Evolutionary conservation across 306 rosid species (phyloP), one percentile per base, ranked within the genome.

Genomic region (Albizia julibrissin): DNA sequence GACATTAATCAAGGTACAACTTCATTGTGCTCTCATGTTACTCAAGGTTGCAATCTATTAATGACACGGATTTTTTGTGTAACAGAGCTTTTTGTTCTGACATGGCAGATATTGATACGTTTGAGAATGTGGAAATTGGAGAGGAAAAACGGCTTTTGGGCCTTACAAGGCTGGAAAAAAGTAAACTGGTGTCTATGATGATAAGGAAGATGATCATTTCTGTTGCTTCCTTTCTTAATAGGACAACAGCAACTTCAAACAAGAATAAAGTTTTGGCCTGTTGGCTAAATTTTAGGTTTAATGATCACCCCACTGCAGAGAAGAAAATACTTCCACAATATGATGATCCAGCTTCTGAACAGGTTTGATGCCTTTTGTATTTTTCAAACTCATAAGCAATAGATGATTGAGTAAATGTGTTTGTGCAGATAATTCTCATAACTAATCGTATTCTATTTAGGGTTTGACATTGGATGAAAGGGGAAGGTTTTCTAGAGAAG

Each of bases 71-170:
- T 69, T 72, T 69, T 75, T 79, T 8, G 82, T 87, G 67, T 81
- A 58, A 81, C 47, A 78, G 82, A 80, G 62, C 43, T 54, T 79
- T 85, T 81, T 80, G 71, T 80, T 86, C 86, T 86, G 77, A 82
- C 82, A 50, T 78, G 79, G 83, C 93, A 95, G 98, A 95, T 3
- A 37, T 83, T 74, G 99, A 93, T 81, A 87, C 92, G 95, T 98
- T 95, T 86, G 99, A 93, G 89, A 93, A 93, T 69, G 86, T 95
- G 80, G 98, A 95, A 87, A 82, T 95, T 74, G 99, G 98, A 69
- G 99, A 95, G 79, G 98, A 95, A 84, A 93, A 91, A 87, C 88
- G 46, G 46, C 87, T n/a, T n/a, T n/a, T n/a, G 98, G 65, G 88
- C 96, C 98, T 78, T 93, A 95, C 80, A 92, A 89, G 86, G 99